phyloP scores from a whole-genome alignment of 331 rosid species.

The Ulmus americana region DNA sequence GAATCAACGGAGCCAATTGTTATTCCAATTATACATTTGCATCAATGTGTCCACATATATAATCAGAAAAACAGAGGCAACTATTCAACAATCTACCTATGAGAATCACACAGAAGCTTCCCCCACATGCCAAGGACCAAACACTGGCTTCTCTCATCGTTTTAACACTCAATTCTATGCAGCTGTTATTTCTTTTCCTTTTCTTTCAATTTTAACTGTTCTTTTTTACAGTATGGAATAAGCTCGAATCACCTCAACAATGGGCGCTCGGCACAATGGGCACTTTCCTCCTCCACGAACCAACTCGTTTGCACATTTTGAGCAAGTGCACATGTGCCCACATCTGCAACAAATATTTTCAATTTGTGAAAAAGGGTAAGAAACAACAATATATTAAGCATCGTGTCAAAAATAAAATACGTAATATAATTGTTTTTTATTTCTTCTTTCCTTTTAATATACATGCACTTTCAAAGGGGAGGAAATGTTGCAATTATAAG shows the following conservation, averaged over 20 bases:
- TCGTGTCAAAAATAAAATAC: background rate
- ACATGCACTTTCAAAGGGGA: background rate
- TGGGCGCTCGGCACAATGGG: constrained; percentile 98
- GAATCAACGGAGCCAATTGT: constrained; percentile 66
- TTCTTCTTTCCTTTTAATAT: background rate
- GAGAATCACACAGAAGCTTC: constrained; percentile 40
- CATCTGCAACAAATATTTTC: constrained; percentile 52
- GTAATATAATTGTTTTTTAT: background rate
- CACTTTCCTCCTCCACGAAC: constrained; percentile 96
- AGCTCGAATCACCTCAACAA: constrained; percentile 95
- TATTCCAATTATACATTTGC: constrained; percentile 68
- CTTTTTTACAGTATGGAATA: constrained; percentile 86
- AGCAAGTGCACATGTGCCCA: constrained; percentile 99
- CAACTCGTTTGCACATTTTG: constrained; percentile 93
- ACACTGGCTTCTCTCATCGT: constrained; percentile 33
- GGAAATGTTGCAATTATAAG: background rate
- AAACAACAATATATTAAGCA: background rate
- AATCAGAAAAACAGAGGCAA: constrained; percentile 68
- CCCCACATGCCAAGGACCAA: constrained; percentile 24
- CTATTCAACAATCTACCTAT: constrained; percentile 45
- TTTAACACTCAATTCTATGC: constrained; percentile 17
- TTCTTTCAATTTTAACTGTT: constrained; percentile 22
- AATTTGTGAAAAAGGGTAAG: background rate
- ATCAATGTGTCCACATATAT: constrained; percentile 36
- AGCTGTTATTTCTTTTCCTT: background rate